These are phyloP conservation scores for Ambrosia artemisiifolia DNA, from an alignment of 129 eudicot genomes.

Conservation along the genomic window DNA sequence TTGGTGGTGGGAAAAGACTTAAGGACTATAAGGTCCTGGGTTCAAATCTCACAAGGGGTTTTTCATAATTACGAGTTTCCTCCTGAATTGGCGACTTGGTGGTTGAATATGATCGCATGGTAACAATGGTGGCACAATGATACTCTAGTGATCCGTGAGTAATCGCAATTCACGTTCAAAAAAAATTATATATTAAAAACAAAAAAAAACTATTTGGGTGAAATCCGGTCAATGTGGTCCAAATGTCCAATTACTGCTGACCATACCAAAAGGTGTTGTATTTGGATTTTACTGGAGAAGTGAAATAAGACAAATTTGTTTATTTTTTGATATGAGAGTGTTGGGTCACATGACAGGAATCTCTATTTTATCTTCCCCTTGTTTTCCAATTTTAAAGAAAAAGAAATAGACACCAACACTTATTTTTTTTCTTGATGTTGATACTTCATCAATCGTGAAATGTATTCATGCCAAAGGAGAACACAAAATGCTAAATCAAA, in stretches of 20 bases:
- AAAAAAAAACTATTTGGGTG: not conserved
- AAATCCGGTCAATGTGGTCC: not conserved
- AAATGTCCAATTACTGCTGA: not conserved
- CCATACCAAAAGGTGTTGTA: not conserved
- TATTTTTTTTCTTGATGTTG: not conserved
- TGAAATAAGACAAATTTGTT: constrained; percentile 5
- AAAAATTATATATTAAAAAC: no score
- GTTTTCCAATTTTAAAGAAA: not conserved
- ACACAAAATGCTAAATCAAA: no score
- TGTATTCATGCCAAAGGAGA: no score
- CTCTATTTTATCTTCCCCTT: not conserved
- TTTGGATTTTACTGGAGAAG: constrained; percentile 8
- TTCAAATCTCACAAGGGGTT: no score
- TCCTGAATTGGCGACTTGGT: no score
- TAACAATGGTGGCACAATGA: no score
- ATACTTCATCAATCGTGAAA: not conserved
- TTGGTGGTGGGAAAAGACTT: no score
- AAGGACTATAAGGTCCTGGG: no score
- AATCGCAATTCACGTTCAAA: no score
- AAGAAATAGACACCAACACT: not conserved
- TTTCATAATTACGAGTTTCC: no score
- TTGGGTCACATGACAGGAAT: not conserved
- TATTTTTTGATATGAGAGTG: not conserved
- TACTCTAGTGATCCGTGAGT: no score
- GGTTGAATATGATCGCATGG: no score